A percentile compares a stretch with the other conserved stretches of the same genome.
These are phyloP conservation scores for Sporothrix dimorphospora DNA, from an alignment of 2,329 filamentous ascomycete species.

Conservation along the genomic window DNA sequence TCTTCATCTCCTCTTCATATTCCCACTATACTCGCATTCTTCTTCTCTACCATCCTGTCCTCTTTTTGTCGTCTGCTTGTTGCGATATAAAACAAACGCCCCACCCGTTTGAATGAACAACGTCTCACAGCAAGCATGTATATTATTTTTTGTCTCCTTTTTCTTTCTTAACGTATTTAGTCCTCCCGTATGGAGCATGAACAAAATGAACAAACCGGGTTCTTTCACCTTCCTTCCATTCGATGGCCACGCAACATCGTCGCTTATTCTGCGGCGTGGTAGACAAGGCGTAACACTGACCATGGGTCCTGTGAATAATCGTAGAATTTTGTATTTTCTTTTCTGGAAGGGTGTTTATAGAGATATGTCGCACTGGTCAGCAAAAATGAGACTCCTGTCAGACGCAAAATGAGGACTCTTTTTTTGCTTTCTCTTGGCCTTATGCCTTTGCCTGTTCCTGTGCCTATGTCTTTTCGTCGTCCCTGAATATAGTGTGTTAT, in stretches of 20 bases:
- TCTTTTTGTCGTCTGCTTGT: background rate
- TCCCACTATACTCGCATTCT: slow-evolving; percentile 10
- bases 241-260: slow-evolving; percentile 8
- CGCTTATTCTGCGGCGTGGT: background rate
- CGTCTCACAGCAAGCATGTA: slow-evolving; percentile 2
- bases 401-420: background rate
- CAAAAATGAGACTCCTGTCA: background rate
- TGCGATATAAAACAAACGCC: background rate
- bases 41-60: background rate
- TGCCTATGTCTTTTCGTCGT: background rate
- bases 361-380: background rate
- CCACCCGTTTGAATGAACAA: background rate
- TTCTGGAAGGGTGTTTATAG: background rate
- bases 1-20: too few species aligned
- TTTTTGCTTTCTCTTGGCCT: background rate
- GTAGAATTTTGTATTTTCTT: too few species aligned
- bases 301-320: background rate
- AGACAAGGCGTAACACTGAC: background rate
- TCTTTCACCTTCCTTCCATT: background rate
- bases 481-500: background rate
- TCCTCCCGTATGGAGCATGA: background rate
- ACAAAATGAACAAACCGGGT: background rate
- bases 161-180: background rate
- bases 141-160: background rate
- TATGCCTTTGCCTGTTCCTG: background rate